Evolutionary conservation across 1,139 yeast species (phyloP), one percentile per base, ranked within the genome.

Genomic region (Blastobotrys proliferans): DNA sequence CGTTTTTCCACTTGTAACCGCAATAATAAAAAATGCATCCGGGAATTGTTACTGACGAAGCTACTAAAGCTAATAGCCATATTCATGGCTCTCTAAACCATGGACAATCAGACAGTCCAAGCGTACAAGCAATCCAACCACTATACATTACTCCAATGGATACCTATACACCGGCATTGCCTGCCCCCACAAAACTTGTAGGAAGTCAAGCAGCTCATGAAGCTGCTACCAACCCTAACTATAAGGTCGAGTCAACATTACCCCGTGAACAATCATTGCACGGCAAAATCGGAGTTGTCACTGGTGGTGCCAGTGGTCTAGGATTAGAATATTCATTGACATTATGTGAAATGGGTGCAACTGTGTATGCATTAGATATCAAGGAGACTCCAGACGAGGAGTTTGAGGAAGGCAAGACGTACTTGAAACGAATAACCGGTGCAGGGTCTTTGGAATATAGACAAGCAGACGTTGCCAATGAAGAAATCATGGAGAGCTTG

Each of bases 291-390:
- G 85, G 86, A 32, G 73, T 81, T 3, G 77, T 82, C 38, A 81
- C 88, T 9, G 90, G 90, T 16, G 79, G 84, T 1, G 76, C 83
- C 11, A 71, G 79, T 24, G 90, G 88, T n/a, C 81, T 82, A 50
- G 88, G 88, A 1, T 70, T 68, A 47, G 83, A 82, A 5, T 81
- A 80, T 24, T 87, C 87, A 30, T 77, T 75, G 52, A 84, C 83
- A 0, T 79, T 71, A 51, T 83, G 85, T 21, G 84, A 81, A 60
- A 83, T 85, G 1, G 88, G 87, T 35, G 87, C 87, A 4, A 81
- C 79, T 51, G 78, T 82, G 25, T 83, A 38, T 27, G 24, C 48
- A n/a, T 42, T 44, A 24, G 48, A 49, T 35, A 29, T 40, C 18
- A 34, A 77, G 49, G 88, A 86, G 17, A 69, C 69, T 48, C 13